Evolutionary conservation across 768 basidiomycete genomes (phyloP).

Genomic region (Boletus pseudopeckii): DNA sequence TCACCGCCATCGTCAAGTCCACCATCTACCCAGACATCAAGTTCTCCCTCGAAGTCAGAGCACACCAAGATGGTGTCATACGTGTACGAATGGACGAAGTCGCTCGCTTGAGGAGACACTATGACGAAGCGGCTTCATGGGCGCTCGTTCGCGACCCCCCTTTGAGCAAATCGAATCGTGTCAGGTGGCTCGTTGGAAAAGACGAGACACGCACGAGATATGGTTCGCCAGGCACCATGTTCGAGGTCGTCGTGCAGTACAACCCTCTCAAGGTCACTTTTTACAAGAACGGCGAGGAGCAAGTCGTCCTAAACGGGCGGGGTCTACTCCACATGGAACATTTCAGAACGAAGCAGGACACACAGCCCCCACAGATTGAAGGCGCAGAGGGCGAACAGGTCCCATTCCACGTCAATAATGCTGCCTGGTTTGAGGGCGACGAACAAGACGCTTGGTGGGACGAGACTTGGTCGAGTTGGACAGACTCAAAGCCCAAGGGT

Average conservation of each 20-base stretch:
- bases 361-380: conserved; percentile 38
- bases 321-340: conserved; percentile 98
- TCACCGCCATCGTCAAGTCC: conserved; percentile 76
- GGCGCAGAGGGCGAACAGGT: conserved; percentile 47
- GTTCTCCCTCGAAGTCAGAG: conserved; percentile 77
- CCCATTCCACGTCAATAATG: conserved; percentile 50
- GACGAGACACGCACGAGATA: conserved; percentile 62
- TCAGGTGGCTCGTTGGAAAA: conserved; percentile 67
- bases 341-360: conserved; percentile 65
- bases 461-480: conserved; percentile 83
- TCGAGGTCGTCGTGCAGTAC: conserved; percentile 68
- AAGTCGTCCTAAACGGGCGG: conserved; percentile 85
- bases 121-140: conserved; percentile 92
- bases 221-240: conserved; percentile 56
- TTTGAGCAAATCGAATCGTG: conserved; percentile 43
- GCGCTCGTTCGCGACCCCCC: conserved; percentile 73
- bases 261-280: conserved; percentile 75
- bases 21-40: conserved; percentile 79
- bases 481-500: conserved; percentile 96
- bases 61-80: conserved; percentile 86
- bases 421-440: conserved; percentile 88
- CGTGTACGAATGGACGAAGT: conserved; percentile 93
- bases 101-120: conserved; percentile 72
- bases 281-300: conserved; percentile 69
- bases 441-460: conserved; percentile 85